Base-by-base conservation (phyloP, 164 flowering plant species). In the Annona squamosa region DNA sequence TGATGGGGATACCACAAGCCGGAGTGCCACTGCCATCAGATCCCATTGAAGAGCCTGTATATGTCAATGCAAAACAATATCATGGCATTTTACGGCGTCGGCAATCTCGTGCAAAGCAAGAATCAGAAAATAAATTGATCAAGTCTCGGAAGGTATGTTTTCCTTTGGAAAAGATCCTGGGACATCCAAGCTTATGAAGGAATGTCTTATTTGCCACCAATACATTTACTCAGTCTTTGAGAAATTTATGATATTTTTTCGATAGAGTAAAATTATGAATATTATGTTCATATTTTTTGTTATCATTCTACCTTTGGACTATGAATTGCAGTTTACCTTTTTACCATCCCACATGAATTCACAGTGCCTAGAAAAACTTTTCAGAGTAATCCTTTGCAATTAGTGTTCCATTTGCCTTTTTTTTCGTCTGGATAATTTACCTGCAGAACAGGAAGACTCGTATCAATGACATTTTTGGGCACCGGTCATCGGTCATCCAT, bases 11-110 rank as follows among this genome's bases (percentile, higher is more conserved):
- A 62, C 93, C 84, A 75, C 87, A 82, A 75, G 86, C 88, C 73
- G 91, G 90, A 65, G 89, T 90, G 63, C 96, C 93, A 42, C 82
- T 90, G 78, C 90, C 89, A 41, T 81, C 87, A 65, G 93, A 90
- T 84, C 87, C 90, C 72, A 86, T 90, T 79, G 93, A 89, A 78
- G 96, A 89, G 77, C 93, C 96, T 72, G 93, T 90, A 5, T 90
- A 85, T 82, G 95, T 90, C 52, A 90, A 90, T 82, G 93, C 93
- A 56, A 90, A 90, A 79, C 95, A 90, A 75, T 90, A 90, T 75
- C 96, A 89, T 80, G 93, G 93, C 72, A 90, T 90, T 76, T 52
- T 90, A 75, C 79, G 96, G 45, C 90, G 96, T 18, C 86, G 96
- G 9, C 90, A 90, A 69, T 87, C 93, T 77, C 91, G 96, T 74